phyloP scores from a whole-genome alignment of 345 rosid genomes.

The Camelina sativa region DNA sequence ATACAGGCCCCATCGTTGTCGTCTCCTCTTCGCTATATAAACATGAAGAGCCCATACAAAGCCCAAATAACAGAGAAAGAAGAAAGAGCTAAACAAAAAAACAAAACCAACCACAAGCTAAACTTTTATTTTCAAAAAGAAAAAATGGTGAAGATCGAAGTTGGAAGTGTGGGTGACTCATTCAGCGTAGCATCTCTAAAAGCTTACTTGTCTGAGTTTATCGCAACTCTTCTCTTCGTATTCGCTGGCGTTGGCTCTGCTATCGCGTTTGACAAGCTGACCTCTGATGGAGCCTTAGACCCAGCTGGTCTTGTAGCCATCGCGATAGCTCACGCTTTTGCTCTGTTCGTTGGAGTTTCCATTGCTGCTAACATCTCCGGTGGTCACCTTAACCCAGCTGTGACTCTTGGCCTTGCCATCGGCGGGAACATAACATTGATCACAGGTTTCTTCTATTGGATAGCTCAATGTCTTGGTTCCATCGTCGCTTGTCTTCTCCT shows the following conservation, averaged over 20 bases:
- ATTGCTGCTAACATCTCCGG: conserved; percentile 88
- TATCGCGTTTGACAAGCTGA: conserved; percentile 75
- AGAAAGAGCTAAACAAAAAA: neutral
- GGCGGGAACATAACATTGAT: conserved; percentile 85
- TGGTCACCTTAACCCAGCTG: conserved; percentile 90
- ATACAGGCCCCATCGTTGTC: neutral
- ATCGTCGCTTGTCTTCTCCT: conserved; percentile 86
- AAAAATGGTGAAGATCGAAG: conserved; percentile 75
- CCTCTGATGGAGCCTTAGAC: conserved; percentile 71
- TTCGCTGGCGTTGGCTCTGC: conserved; percentile 98
- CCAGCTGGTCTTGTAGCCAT: conserved; percentile 86
- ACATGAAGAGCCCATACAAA: conserved; percentile 27
- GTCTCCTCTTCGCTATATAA: conserved; percentile 24
- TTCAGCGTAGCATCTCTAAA: conserved; percentile 70
- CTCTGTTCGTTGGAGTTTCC: conserved; percentile 80
- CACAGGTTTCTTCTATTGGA: conserved; percentile 82
- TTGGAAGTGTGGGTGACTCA: conserved; percentile 79
- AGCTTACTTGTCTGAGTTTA: conserved; percentile 81
- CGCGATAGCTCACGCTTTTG: conserved; percentile 83
- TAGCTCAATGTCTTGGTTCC: conserved; percentile 88
- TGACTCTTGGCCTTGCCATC: conserved; percentile 80
- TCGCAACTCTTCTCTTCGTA: conserved; percentile 87
- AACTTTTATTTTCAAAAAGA: neutral
- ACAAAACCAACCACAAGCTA: neutral
- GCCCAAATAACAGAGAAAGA: neutral